These are phyloP conservation scores for Centrapalus pauciflorus DNA, from an alignment of 129 eudicot genomes.

Conservation along the genomic window DNA sequence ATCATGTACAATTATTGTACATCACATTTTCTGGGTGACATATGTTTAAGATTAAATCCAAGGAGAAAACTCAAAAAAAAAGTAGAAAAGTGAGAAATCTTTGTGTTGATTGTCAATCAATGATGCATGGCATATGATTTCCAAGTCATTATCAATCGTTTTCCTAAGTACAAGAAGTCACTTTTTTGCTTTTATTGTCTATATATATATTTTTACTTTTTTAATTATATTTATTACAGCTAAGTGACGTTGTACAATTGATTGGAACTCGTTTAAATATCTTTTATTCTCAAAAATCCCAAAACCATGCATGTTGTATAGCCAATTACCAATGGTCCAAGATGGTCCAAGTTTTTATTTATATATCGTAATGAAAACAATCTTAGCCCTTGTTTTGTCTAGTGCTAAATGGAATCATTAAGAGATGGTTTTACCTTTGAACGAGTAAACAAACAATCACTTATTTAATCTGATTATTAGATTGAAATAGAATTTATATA, in stretches of 20 bases:
- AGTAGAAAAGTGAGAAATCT: background rate
- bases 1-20: background rate
- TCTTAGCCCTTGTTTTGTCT: no score
- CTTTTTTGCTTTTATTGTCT: background rate
- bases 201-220: background rate
- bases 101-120: slow-evolving; percentile 10
- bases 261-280: background rate
- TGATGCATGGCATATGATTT: slow-evolving; percentile 1
- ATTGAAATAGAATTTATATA: no score
- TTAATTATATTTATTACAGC: background rate
- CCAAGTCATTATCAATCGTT: slow-evolving; percentile 21
- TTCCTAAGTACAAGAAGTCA: background rate
- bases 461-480: no score
- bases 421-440: no score
- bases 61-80: background rate
- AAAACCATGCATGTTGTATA: background rate
- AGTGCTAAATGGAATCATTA: no score
- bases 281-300: background rate
- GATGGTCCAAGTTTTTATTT: no score
- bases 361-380: no score
- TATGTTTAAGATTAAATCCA: no score
- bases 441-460: no score
- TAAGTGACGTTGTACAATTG: background rate
- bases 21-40: background rate
- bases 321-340: background rate